Percentiles rank a stretch among this genome's conserved stretches.
Conservation (phyloP, 176 grass and related monocot genomes). For the Tuctoria greenei region DNA sequence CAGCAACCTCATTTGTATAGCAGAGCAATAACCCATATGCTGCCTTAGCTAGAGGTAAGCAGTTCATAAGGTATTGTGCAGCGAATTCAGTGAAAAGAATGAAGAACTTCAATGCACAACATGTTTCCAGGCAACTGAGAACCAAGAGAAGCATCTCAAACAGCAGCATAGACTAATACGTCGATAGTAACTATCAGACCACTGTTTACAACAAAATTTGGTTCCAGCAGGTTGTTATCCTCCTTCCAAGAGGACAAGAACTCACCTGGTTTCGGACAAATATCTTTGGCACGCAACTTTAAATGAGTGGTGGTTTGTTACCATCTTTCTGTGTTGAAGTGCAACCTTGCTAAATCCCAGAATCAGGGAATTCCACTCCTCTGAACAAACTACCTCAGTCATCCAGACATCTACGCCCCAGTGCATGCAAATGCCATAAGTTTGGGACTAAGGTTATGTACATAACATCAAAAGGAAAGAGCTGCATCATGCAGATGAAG, state of each 20-base stretch:
- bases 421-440: background rate
- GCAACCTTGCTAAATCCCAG: conserved; percentile 7
- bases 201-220: conserved; percentile 44
- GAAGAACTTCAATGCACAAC: too few species aligned
- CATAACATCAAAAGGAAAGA: conserved; percentile 23
- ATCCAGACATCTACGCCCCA: conserved; percentile 11
- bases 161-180: background rate
- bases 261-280: conserved; percentile 3
- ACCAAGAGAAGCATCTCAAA: background rate
- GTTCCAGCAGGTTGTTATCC: conserved; percentile 16
- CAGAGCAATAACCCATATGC: background rate
- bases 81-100: background rate
- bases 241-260: conserved; percentile 4
- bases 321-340: conserved; percentile 30
- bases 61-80: background rate
- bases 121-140: background rate
- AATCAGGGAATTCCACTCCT: conserved; percentile 4
- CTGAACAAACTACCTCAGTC: background rate
- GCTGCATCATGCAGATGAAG: background rate
- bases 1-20: too few species aligned
- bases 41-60: background rate
- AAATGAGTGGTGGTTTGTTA: conserved; percentile 33
- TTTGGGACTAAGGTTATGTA: conserved; percentile 40
- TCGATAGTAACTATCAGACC: conserved; percentile 9
- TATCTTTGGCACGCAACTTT: background rate